Base-by-base conservation (phyloP, 345 rosid species). In the Physaria fendleri region DNA sequence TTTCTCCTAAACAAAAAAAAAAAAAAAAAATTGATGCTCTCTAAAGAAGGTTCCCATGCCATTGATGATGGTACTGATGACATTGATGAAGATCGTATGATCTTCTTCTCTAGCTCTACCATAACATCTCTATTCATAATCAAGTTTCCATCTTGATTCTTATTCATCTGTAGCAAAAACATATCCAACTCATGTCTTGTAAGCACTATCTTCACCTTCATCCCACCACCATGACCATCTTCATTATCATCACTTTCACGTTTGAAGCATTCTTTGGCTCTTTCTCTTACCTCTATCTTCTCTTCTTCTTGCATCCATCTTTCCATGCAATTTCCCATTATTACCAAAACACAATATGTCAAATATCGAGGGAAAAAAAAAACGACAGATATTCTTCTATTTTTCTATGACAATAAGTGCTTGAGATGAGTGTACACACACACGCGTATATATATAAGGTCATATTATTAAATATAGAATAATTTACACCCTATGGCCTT, bases 121-220 rank as follows among this genome's bases (percentile, higher is more conserved):
- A 79, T 20, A 0, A 65, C 62, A 57, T 75, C 74, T 30, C 59
- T 77, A 10, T 77, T 18, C 15, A 69, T 65, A 64, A 16, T 62
- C 60, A 70, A 46, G 47, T 56, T 47, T 38, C 64, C 74, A 29
- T 48, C 57, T 37, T 55, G 50, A 63, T 24, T 67, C 61, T 3
- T 61, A 38, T 45, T 40, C 53, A 63, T 41, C 24, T 77, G 76
- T 54, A 69, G 56, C 79, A 83, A 61, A 62, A 90, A 54, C 87
- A 74, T 74, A 53, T 82, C 83, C 6, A 90, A 52, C 66, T 90
- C 93, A 22, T 87, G 88, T 62, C 71, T 85, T 27, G 82, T 79
- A 62, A 90, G 83, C 56, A 90, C 78, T 53, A 90, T 74, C 80
- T 90, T 87, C 60, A 90, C 79, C 77, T 86, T 85, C 47, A 76